Base-by-base conservation (phyloP, 2,329 filamentous ascomycete genomes). In the Lecanicillium sp. region DNA sequence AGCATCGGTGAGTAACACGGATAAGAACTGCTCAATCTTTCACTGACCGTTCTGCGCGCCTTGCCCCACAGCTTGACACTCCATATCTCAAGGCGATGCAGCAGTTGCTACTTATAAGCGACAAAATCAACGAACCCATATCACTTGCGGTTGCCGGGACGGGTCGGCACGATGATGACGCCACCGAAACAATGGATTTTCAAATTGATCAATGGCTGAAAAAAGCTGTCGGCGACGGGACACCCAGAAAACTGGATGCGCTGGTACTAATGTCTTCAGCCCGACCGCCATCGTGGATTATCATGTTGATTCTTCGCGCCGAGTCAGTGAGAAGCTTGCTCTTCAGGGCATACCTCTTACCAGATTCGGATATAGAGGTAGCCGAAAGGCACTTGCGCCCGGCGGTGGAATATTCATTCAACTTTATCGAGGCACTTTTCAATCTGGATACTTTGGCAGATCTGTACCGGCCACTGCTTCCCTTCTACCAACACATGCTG, bases 151-250 rank as follows among this genome's bases (percentile, higher is more conserved):
- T 52, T 4, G 50, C 38, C 2, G 51, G 44, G 11, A 50, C 53
- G 27, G 52, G 27, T 0, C 57, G 59, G 4, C 52, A 55, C 0
- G 58, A 62, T 8, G 52, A 60, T 3, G 60, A 57, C 12, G 53
- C 54, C 0, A 58, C 59, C n/a, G 60, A 62, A 8, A 8, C 62
- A 4, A 54, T 62, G 52, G 60, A 54, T 6, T 62, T 62, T 8
- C 60, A 62, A 17, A 54, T 62, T 4, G 56, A 58, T 10, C 58
- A 60, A 23, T 61, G 59, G 59, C 45, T 56, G 2, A 60, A 56
- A 20, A 56, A 53, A 3, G 55, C 55, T 2, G 52, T 61, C 2
- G 58, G 52, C 12, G 12, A 44, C 17, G 32, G 32, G 2, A 43
- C 7, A 23, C 20, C 14, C 17, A 24, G 23, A 29, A 14, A 44